Evolutionary conservation across 1,284 basidiomycete species (phyloP).

Genomic region (Pseudozyma sp.): DNA sequence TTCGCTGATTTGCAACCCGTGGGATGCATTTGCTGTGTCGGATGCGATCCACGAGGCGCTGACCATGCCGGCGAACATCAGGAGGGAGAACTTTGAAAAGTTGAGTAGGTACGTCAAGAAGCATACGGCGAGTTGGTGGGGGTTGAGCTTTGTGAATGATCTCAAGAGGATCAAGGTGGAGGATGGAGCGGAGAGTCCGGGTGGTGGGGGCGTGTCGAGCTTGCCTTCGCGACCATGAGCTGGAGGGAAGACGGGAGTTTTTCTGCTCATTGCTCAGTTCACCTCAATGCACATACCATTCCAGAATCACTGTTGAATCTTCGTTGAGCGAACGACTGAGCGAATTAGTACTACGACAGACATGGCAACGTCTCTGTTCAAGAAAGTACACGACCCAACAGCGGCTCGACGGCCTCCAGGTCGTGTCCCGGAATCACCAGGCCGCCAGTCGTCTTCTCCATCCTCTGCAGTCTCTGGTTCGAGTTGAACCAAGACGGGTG

Average conservation of each 20-base stretch:
- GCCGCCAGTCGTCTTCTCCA: constrained; percentile 53
- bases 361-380: background rate
- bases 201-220: constrained; percentile 14
- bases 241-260: too few species aligned
- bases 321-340: too few species aligned
- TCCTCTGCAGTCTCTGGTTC: constrained; percentile 53
- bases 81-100: constrained; percentile 92
- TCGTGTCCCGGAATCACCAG: constrained; percentile 57
- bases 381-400: constrained; percentile 34
- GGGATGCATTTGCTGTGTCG: constrained; percentile 83
- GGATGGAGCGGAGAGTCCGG: constrained; percentile 29
- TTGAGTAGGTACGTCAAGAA: constrained; percentile 77
- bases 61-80: constrained; percentile 82
- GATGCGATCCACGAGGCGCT: constrained; percentile 94
- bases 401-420: constrained; percentile 32
- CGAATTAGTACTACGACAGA: too few species aligned
- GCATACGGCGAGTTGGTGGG: constrained; percentile 68
- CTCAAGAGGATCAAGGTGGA: constrained; percentile 53
- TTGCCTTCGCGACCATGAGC: constrained; percentile 15
- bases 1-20: constrained; percentile 68
- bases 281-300: background rate
- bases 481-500: constrained; percentile 60
- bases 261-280: background rate
- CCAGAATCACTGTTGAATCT: too few species aligned
- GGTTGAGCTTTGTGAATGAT: constrained; percentile 62